Evolutionary conservation across 345 rosid species (phyloP), one percentile per base, ranked within the genome.

Genomic region (Eucalyptus cloeziana): DNA sequence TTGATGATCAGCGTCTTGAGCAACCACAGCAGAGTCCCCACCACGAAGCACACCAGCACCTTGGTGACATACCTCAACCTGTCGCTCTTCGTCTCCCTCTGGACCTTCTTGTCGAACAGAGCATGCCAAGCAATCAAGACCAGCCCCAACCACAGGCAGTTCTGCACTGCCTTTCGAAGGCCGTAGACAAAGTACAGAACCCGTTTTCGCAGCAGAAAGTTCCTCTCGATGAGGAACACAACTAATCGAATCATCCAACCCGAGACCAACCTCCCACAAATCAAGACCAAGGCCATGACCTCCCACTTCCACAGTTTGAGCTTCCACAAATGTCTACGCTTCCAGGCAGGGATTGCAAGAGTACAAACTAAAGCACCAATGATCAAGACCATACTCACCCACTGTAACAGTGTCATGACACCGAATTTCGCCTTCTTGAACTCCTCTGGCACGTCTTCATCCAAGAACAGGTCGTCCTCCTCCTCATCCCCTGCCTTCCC

Each of bases 111-210:
- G 91, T 96, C 96, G 31, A 97, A 95, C 93, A 97, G 88, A 86
- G 88, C 94, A 90, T 94, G 96, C 99, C 99, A 97, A 15, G 96
- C 95, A 44, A 96, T 90, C 89, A 97, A 86, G 44, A 96, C 97
- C 62, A 97, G 94, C 86, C 99, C 97, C 86, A 96, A 54, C 99
- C 99, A 97, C 10, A 97, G 90, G 88, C 99, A 97, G 88, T 97
- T 97, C 89, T 96, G 98, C 27, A 97, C 99, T 5, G 96, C 94
- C 86, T 92, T 94, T 86, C 94, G 92, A 86, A 97, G 86, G 30
- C 99, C 99, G 17, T 97, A 97, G 14, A 97, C 99, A 67, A 97
- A 97, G 92, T 96, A 97, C 90, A 97, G 88, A 25, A 96, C 98
- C 86, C 94, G 93, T 89, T 97, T 96, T 5, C 99, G 92, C 91